A percentile compares a stretch with the other conserved stretches of the same genome.
Conservation (phyloP, 805 yeast genomes). For the Wickerhamomyces rabaulensis region DNA sequence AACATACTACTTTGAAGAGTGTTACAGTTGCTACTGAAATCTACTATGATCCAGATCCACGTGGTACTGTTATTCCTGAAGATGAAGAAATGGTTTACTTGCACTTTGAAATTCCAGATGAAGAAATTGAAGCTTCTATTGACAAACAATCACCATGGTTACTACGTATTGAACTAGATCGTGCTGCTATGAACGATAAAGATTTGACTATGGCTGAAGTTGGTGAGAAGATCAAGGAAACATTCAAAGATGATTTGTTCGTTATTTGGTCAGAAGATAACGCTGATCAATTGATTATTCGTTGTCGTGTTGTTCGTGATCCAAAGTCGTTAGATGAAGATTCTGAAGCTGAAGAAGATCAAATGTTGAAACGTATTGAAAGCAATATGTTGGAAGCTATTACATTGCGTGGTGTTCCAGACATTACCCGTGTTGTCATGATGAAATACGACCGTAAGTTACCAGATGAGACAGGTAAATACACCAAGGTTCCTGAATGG, state of each 20-base stretch:
- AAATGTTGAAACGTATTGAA: slow-evolving; percentile 89
- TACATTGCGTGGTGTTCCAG: slow-evolving; percentile 92
- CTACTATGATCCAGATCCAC: slow-evolving; percentile 97
- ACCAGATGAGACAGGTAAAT: slow-evolving; percentile 83
- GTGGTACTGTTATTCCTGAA: slow-evolving; percentile 92
- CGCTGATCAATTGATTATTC: slow-evolving; percentile 91
- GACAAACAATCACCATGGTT: slow-evolving; percentile 98
- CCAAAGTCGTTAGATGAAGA: slow-evolving; percentile 92
- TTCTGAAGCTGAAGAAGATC: slow-evolving; percentile 94
- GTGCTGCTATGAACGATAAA: slow-evolving; percentile 98
- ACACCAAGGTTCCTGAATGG: slow-evolving; percentile 89
- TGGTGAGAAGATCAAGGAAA: slow-evolving; percentile 88
- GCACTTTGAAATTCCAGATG: slow-evolving; percentile 96
- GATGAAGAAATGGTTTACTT: slow-evolving; percentile 97
- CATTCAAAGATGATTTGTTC: slow-evolving; percentile 90
- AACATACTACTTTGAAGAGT: slow-evolving; percentile 90
- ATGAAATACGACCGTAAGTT: slow-evolving; percentile 73
- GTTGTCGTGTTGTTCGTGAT: slow-evolving; percentile 97
- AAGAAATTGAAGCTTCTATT: slow-evolving; percentile 87
- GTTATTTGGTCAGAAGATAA: slow-evolving; percentile 99
- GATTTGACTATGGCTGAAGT: slow-evolving; percentile 98
- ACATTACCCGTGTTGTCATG: slow-evolving; percentile 76
- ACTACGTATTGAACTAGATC: slow-evolving; percentile 91
- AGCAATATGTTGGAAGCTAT: slow-evolving; percentile 94
- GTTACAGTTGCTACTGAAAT: slow-evolving; percentile 98